These are phyloP conservation scores for Fusarium albosuccineum DNA, from an alignment of 2,329 filamentous ascomycete genomes.

Conservation along the genomic window DNA sequence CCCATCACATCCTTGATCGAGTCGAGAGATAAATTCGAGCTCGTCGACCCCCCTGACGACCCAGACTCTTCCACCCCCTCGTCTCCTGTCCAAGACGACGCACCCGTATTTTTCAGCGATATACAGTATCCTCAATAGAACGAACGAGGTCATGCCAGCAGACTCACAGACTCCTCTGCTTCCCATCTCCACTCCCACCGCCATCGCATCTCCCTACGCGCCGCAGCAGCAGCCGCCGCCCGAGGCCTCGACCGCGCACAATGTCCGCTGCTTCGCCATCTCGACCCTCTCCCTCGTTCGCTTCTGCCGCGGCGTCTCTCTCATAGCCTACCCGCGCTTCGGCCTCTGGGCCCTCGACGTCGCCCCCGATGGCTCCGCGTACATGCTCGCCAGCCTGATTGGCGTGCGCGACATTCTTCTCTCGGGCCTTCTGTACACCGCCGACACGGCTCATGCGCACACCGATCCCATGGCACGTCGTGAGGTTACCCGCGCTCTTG, in stretches of 20 bases:
- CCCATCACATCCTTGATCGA: conserved; percentile 25
- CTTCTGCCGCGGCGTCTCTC: conserved; percentile 46
- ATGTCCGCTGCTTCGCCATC: conserved; percentile 43
- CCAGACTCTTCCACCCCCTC: conserved; percentile 2
- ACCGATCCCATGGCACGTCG: conserved; percentile 34
- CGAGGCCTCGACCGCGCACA: conserved; percentile 24
- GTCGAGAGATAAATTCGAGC: conserved; percentile 17
- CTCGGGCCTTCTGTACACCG: conserved; percentile 46
- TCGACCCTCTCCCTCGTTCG: conserved; percentile 44
- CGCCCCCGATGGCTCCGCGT: conserved; percentile 42
- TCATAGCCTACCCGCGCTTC: conserved; percentile 47
- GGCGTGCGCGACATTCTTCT: conserved; percentile 51
- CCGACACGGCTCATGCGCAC: conserved; percentile 33
- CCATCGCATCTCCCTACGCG: conserved; percentile 29
- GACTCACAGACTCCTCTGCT: conserved; percentile 42
- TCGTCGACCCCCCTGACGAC: conserved; percentile 12
- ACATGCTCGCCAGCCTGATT: conserved; percentile 49
- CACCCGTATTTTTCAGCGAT: neutral
- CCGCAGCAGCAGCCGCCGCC: conserved; percentile 14
- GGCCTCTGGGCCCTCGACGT: conserved; percentile 50
- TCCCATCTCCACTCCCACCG: conserved; percentile 43
- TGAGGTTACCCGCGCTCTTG: conserved; percentile 49
- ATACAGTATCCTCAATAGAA: neutral
- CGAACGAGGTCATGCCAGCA: conserved; percentile 36
- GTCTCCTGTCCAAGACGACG: conserved; percentile 10